A percentile compares a stretch with the other conserved stretches of the same genome.
phyloP scores from a whole-genome alignment of 768 basidiomycete species.

The Lyophyllum shimeji region DNA sequence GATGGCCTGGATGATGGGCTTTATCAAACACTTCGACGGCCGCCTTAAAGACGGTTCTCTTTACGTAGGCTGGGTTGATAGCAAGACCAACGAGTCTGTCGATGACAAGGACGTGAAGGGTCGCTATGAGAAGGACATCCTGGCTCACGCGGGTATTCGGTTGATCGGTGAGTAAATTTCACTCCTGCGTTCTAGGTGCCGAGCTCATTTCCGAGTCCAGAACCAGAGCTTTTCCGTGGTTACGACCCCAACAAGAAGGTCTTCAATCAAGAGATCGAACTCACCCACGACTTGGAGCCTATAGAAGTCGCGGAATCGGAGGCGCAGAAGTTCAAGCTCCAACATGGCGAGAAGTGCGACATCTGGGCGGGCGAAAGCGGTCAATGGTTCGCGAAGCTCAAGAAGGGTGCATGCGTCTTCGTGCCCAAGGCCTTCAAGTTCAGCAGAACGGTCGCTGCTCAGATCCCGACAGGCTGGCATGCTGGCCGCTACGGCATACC shows the following conservation, averaged over 20 bases:
- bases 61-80: conserved; percentile 98
- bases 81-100: conserved; percentile 88
- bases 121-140: conserved; percentile 92
- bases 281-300: conserved; percentile 94
- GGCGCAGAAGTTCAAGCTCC: conserved; percentile 92
- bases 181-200: background rate
- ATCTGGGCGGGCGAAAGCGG: conserved; percentile 89
- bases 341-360: conserved; percentile 96
- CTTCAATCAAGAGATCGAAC: conserved; percentile 96
- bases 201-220: conserved; percentile 39
- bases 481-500: conserved; percentile 97
- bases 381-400: conserved; percentile 98
- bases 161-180: conserved; percentile 72
- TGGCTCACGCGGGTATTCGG: conserved; percentile 89
- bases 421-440: conserved; percentile 96
- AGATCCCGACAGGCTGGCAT: conserved; percentile 96
- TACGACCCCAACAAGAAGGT: conserved; percentile 98
- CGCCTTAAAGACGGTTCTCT: conserved; percentile 90
- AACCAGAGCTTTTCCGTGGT: conserved; percentile 96
- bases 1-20: conserved; percentile 99
- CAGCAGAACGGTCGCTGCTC: conserved; percentile 92
- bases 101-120: conserved; percentile 97
- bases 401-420: conserved; percentile 92
- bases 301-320: conserved; percentile 91
- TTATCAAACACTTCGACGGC: conserved; percentile 98